A percentile compares a stretch with the other conserved stretches of the same genome.
Conservation (phyloP, 306 rosid genomes). For the Boehmeria nivea region DNA sequence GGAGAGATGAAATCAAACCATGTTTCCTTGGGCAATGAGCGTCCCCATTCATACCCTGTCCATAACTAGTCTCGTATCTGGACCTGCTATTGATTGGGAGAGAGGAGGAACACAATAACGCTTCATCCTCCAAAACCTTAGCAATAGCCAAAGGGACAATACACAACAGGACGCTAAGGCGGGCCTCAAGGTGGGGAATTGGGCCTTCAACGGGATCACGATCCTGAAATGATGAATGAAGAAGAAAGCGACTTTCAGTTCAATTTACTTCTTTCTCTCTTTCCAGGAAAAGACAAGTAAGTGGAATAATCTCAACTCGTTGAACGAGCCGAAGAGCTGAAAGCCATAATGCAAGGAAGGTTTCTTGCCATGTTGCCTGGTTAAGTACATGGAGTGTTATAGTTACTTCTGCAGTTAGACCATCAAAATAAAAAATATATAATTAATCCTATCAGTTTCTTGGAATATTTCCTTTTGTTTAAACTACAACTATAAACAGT, state of each 20-base stretch:
- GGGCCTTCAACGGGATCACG: slow-evolving; percentile 84
- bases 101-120: slow-evolving; percentile 30
- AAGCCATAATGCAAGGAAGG: slow-evolving; percentile 78
- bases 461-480: neutral
- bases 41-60: slow-evolving; percentile 26
- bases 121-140: slow-evolving; percentile 43
- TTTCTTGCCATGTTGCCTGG: slow-evolving; percentile 84
- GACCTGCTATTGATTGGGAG: slow-evolving; percentile 13
- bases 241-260: slow-evolving; percentile 13
- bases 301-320: slow-evolving; percentile 59
- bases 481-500: neutral
- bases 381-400: slow-evolving; percentile 56
- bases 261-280: neutral
- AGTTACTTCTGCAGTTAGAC: slow-evolving; percentile 56
- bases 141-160: slow-evolving; percentile 66
- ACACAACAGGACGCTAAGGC: slow-evolving; percentile 57
- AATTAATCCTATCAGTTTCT: slow-evolving; percentile 20
- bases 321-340: slow-evolving; percentile 90
- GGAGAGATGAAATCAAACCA: slow-evolving; percentile 59
- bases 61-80: slow-evolving; percentile 25
- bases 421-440: slow-evolving; percentile 25
- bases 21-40: slow-evolving; percentile 31
- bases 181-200: slow-evolving; percentile 70
- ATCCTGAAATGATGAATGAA: slow-evolving; percentile 43
- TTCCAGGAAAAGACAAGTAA: slow-evolving; percentile 21